phyloP scores from a whole-genome alignment of 352 stramenopile genomes.

The Globisporangium viniferum region DNA sequence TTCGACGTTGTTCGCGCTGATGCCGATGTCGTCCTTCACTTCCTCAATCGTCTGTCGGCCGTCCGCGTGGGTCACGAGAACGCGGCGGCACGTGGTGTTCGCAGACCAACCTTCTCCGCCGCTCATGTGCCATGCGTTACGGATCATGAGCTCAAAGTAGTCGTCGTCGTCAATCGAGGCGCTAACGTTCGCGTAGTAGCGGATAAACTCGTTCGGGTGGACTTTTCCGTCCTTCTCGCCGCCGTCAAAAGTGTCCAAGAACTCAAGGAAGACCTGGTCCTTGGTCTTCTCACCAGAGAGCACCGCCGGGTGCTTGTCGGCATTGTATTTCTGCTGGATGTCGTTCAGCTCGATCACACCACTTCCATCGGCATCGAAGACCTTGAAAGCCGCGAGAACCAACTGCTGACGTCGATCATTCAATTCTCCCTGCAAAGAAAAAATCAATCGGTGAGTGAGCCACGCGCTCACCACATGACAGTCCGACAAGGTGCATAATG shows the following conservation, averaged over 20 bases:
- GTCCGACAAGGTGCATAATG: background rate
- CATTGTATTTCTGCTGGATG: slow-evolving; percentile 45
- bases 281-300: slow-evolving; percentile 31
- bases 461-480: background rate
- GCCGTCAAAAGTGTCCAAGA: slow-evolving; percentile 37
- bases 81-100: slow-evolving; percentile 67
- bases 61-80: slow-evolving; percentile 55
- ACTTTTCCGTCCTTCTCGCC: slow-evolving; percentile 34
- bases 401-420: slow-evolving; percentile 46
- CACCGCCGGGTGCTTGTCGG: slow-evolving; percentile 53
- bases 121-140: slow-evolving; percentile 79
- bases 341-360: slow-evolving; percentile 55
- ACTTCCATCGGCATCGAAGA: slow-evolving; percentile 55
- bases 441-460: background rate
- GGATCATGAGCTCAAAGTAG: slow-evolving; percentile 86
- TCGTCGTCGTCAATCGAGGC: slow-evolving; percentile 73
- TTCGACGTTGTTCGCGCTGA: slow-evolving; percentile 25
- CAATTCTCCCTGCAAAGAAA: slow-evolving; percentile 28
- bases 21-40: slow-evolving; percentile 42
- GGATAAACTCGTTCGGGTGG: slow-evolving; percentile 31
- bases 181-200: slow-evolving; percentile 81
- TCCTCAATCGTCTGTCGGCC: slow-evolving; percentile 47
- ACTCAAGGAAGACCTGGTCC: slow-evolving; percentile 34
- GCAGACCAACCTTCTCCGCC: slow-evolving; percentile 53
- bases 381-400: slow-evolving; percentile 65